phyloP scores from a whole-genome alignment of 768 basidiomycete species.

The Lanmaoa rubissima region DNA sequence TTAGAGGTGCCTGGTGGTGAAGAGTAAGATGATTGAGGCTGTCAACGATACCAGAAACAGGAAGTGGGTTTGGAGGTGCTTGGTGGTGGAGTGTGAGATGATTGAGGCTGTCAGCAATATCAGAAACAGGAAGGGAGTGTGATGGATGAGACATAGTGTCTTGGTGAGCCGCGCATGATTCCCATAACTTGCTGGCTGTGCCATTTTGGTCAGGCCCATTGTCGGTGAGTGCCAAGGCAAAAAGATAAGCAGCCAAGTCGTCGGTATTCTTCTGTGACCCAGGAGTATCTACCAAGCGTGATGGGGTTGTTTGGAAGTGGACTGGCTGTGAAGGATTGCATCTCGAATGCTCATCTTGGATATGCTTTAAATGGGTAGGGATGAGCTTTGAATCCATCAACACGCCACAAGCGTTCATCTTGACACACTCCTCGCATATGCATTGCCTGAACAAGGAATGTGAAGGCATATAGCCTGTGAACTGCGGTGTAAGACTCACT shows the following conservation, averaged over 20 bases:
- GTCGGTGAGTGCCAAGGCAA: neutral
- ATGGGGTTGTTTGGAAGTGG: neutral
- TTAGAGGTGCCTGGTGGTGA: too few relatives aligned
- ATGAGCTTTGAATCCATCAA: conserved; percentile 1
- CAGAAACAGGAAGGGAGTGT: neutral
- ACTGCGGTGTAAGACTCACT: too few relatives aligned
- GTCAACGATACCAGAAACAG: too few relatives aligned
- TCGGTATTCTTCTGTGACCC: neutral
- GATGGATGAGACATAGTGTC: neutral
- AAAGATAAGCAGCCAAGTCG: neutral
- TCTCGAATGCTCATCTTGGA: neutral
- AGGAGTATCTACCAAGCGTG: neutral
- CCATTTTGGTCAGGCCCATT: neutral
- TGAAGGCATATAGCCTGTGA: too few relatives aligned
- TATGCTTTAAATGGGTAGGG: neutral
- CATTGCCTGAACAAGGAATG: too few relatives aligned
- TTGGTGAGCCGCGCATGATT: too few relatives aligned
- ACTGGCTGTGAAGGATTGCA: neutral
- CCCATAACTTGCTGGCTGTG: neutral
- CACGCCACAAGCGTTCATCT: too few relatives aligned
- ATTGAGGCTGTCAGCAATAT: neutral
- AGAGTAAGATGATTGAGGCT: too few relatives aligned
- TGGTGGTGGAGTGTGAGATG: too few relatives aligned
- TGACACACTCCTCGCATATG: too few relatives aligned
- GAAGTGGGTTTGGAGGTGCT: too few relatives aligned